phyloP scores from a whole-genome alignment of 441 rosid genomes.

The Dalechampia spathulata region DNA sequence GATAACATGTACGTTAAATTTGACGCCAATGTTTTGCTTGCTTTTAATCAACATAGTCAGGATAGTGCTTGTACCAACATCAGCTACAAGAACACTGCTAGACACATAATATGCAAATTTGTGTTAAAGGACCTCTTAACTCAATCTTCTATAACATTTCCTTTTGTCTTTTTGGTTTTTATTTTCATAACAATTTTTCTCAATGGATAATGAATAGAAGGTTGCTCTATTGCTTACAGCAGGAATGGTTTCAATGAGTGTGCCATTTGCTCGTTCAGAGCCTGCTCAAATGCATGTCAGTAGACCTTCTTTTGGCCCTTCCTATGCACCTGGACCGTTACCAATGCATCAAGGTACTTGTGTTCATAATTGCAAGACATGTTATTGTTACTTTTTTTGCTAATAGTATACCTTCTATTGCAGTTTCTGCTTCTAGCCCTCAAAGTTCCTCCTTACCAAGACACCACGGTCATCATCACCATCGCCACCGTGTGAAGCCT shows the following conservation, averaged over 20 bases:
- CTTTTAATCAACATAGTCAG: neutral
- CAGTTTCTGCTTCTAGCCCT: constrained; percentile 41
- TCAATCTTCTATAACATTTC: neutral
- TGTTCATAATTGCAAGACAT: constrained; percentile 2
- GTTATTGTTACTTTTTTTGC: constrained; percentile 2
- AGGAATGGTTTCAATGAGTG: constrained; percentile 34
- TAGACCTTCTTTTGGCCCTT: constrained; percentile 33
- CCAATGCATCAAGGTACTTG: constrained; percentile 36
- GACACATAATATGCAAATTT: neutral
- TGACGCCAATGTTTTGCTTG: neutral
- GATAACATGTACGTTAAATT: neutral
- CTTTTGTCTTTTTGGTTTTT: neutral
- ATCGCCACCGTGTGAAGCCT: constrained; percentile 45
- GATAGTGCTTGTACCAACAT: neutral
- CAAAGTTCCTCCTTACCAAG: constrained; percentile 29
- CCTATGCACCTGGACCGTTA: constrained; percentile 41
- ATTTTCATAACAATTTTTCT: constrained; percentile 1
- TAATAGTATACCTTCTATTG: constrained; percentile 17
- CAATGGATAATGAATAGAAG: constrained; percentile 17
- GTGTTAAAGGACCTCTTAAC: neutral
- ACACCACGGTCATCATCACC: constrained; percentile 42
- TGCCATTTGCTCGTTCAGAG: constrained; percentile 29
- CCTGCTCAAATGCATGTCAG: constrained; percentile 25
- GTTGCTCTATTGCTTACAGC: constrained; percentile 41
- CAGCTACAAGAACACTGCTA: neutral